A percentile compares a stretch with the other conserved stretches of the same genome.
Conservation (phyloP, 441 rosid genomes). For the Mallotus japonicus region DNA sequence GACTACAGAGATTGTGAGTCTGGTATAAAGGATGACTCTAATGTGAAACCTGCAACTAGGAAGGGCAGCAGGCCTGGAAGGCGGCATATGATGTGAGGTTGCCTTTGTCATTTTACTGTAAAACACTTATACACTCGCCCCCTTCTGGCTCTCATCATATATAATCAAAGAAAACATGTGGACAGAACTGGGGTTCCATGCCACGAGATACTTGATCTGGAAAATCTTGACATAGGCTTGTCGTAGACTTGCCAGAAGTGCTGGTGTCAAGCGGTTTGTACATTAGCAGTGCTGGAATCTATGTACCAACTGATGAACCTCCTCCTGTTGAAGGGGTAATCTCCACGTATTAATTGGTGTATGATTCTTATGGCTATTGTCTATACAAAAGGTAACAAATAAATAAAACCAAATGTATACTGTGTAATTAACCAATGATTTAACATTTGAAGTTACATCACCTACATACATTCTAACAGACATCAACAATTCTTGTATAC, state of each 20-base stretch:
- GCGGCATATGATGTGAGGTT: constrained; percentile 60
- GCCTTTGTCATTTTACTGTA: constrained; percentile 57
- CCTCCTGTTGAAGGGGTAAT: constrained; percentile 95
- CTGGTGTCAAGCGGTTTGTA: constrained; percentile 78
- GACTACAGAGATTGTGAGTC: constrained; percentile 45
- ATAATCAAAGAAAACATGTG: constrained; percentile 54
- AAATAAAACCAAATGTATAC: neutral
- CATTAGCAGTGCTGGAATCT: constrained; percentile 95
- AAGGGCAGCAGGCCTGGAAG: constrained; percentile 60
- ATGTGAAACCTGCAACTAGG: constrained; percentile 41
- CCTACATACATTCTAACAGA: no score
- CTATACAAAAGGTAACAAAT: no score
- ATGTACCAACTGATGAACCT: constrained; percentile 78
- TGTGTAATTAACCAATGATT: neutral
- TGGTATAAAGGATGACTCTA: constrained; percentile 38
- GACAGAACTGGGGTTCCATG: constrained; percentile 53
- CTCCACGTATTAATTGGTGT: neutral
- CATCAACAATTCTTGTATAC: no score
- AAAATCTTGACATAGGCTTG: constrained; percentile 48
- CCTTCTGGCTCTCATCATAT: constrained; percentile 49
- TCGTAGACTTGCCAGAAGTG: constrained; percentile 81
- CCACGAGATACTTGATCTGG: constrained; percentile 50
- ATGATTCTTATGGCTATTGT: no score
- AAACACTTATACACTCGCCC: constrained; percentile 50
- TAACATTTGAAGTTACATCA: no score